Evolutionary conservation across 192 early-diverging fungal genomes (phyloP), one percentile per base, ranked within the genome.

Genomic region (Linnemannia schmuckeri): DNA sequence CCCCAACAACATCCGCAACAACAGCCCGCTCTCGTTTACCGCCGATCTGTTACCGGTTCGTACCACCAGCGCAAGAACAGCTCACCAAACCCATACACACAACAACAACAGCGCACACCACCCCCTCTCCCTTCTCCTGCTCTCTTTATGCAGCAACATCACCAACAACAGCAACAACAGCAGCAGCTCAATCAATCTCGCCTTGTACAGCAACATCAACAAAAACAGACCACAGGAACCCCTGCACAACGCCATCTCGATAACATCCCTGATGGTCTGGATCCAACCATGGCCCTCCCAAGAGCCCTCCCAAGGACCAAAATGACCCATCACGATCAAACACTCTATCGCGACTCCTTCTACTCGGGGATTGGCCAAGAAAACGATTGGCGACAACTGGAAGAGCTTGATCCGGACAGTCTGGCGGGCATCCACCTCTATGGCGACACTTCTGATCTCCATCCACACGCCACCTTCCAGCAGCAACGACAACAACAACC

Each of bases 281-380:
- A 87, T n/a, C 85, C 85, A 57, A 40, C 41, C 49, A 81, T 87
- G 72, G 85, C 85, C n/a, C 44, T 87, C 10, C 85, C 85, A 38
- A 33, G 85, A n/a, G 85, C 79, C 7, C 42, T 87, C 33, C 85
- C 85, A 63, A 80, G 79, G 24, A 78, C 42, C 18, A 52, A 52
- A 52, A 57, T 47, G 37, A 30, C 61, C 30, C 75, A 78, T 71
- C 76, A 41, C 1, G 75, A 81, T 37, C 69, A 76, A 35, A 69
- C 79, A 7, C 70, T 70, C 30, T 70, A 66, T 42, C 84, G 84
- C 38, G 85, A 87, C 40, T 87, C 85, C 27, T 81, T 87, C 46
- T 87, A 81, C 27, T 81, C 85, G n/a, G 85, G 85, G 33, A 87
- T 87, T 61, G 80, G 80, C 35, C 70, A 81, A 40, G 85, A 81